A percentile compares a stretch with the other conserved stretches of the same genome.
These are phyloP conservation scores for Zygosaccharomyces sapae DNA, from an alignment of 1,139 yeast species.

Conservation along the genomic window DNA sequence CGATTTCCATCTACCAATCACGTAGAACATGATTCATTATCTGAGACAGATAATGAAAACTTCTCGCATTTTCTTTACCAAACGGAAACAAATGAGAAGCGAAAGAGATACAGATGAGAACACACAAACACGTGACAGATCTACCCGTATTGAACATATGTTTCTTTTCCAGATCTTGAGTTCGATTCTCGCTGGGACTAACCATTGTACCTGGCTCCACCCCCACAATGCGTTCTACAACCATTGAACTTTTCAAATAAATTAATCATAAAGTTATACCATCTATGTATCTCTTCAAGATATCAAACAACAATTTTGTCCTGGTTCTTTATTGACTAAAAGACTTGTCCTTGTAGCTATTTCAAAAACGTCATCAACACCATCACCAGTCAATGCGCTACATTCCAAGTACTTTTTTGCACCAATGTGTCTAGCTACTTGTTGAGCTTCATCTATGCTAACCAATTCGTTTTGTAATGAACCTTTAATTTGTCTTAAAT, in stretches of 20 bases:
- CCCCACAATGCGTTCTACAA: not conserved
- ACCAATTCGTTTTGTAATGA: slow-evolving; percentile 44
- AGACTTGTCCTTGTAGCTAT: slow-evolving; percentile 69
- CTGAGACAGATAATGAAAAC: not conserved
- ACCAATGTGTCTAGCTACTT: slow-evolving; percentile 60
- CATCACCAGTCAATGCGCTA: slow-evolving; percentile 75
- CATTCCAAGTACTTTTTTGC: slow-evolving; percentile 70
- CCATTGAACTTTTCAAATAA: not conserved
- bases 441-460: slow-evolving; percentile 51
- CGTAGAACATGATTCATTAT: not conserved
- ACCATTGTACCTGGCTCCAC: not conserved
- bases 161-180: too few species aligned
- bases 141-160: too few species aligned
- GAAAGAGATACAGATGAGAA: not conserved
- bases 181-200: too few species aligned
- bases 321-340: slow-evolving; percentile 42
- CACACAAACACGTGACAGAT: too few species aligned
- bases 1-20: not conserved
- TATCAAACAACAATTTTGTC: slow-evolving; percentile 44
- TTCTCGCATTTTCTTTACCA: not conserved
- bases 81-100: not conserved
- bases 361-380: slow-evolving; percentile 74
- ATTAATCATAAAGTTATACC: not conserved
- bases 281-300: slow-evolving; percentile 10
- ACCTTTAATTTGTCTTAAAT: slow-evolving; percentile 45